A percentile compares a stretch with the other conserved stretches of the same genome.
Conservation (phyloP, 2,329 filamentous ascomycete genomes). For the Cercospora sp. region DNA sequence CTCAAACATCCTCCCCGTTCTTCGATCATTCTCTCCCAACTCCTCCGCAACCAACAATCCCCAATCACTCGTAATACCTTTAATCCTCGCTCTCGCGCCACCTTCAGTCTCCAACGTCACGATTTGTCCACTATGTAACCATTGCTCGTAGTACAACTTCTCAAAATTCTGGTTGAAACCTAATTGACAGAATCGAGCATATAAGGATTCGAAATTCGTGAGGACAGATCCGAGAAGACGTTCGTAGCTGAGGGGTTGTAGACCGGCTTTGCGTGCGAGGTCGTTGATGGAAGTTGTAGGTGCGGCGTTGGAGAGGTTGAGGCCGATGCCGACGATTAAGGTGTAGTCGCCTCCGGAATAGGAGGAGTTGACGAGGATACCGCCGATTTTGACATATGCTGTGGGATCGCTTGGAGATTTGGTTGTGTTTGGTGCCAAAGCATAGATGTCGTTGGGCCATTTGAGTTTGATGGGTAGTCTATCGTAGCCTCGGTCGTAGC, state of each 20-base stretch:
- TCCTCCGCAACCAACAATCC: constrained; percentile 84
- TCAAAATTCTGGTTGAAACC: constrained; percentile 77
- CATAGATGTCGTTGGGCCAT: constrained; percentile 90
- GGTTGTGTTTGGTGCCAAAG: constrained; percentile 35
- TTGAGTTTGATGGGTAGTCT: constrained; percentile 81
- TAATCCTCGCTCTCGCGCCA: constrained; percentile 70
- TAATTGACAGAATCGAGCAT: constrained; percentile 68
- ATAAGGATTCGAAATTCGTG: constrained; percentile 73
- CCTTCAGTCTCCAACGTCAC: constrained; percentile 79
- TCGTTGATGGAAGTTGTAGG: constrained; percentile 86
- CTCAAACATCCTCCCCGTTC: constrained; percentile 75
- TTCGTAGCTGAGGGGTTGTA: constrained; percentile 60
- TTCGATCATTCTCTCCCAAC: constrained; percentile 67
- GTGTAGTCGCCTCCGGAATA: constrained; percentile 78
- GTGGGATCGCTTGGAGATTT: constrained; percentile 56
- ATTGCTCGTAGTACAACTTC: constrained; percentile 73
- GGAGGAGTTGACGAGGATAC: constrained; percentile 85
- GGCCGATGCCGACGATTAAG: constrained; percentile 75
- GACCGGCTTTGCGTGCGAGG: constrained; percentile 54
- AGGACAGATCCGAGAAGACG: constrained; percentile 79
- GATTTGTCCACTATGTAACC: constrained; percentile 72
- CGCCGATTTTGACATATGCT: constrained; percentile 88
- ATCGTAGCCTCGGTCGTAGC: constrained; percentile 73
- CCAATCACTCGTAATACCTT: constrained; percentile 90
- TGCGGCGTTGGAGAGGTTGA: constrained; percentile 85